Evolutionary conservation across 768 basidiomycete species (phyloP), one percentile per base, ranked within the genome.

Genomic region (Gymnopilus dilepis): DNA sequence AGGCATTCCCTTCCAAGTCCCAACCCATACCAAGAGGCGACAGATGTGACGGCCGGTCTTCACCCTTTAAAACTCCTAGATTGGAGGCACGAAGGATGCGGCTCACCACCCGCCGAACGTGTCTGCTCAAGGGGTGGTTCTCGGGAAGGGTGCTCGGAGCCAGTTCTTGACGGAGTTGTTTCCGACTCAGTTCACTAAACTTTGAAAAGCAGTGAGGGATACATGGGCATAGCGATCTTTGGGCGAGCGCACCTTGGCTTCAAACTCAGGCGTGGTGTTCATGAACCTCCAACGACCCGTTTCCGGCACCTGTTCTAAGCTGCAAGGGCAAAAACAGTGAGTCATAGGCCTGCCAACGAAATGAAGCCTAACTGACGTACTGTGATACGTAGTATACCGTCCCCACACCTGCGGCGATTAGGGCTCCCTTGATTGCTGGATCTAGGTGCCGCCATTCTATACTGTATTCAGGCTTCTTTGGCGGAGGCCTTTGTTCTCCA

Each of bases 251-350:
- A 88, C 87, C 69, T 76, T 70, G 7, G 82, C 77, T 75, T 95
- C 92, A 26, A 73, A 75, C 54, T 79, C 78, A 0, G 82, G 81
- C 41, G 82, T 82, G 3, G 89, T 81, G 69, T 92, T 90, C 85
- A 98, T 97, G 72, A 96, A 97, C 21, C 96, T 76, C 84, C 89
- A 90, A 58, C 96, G 78, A 0, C 94, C 94, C 0, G 94, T 96
- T 70, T 95, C 90, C 2, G 91, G 87, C 0, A 94, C 91, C 69
- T 85, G 82, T 71, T 98, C 95, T 26, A 96, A 79, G 69, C 94
- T 95, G 63, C 13, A 31, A 40, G 5, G n/a, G 21, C n/a, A 8
- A 12, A 54, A 42, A 28, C 15, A 42, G 12, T 47, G 17, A 30
- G 34, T n/a, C 33, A n/a, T 30, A 43, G 8, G 8, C 2, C 22